Conservation (phyloP, 768 basidiomycete species). For the Pisolithus tinctorius region DNA sequence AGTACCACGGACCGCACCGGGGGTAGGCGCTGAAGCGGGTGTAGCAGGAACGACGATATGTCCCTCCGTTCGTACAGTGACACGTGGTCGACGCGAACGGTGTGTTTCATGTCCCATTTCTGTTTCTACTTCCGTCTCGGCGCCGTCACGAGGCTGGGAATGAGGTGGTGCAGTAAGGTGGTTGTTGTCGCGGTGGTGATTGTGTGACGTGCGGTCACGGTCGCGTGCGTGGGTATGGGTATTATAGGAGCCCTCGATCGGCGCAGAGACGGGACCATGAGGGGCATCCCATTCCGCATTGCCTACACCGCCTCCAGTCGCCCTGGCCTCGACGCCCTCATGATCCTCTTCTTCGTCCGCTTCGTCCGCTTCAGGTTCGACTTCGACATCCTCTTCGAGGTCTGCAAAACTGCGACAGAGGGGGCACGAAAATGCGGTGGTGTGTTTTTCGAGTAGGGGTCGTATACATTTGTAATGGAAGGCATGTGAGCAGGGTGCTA, state of each 20-base stretch:
- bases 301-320: neutral
- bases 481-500: constrained; percentile 95
- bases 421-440: constrained; percentile 92
- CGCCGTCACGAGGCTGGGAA: constrained; percentile 22
- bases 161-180: constrained; percentile 17
- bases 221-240: neutral
- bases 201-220: neutral
- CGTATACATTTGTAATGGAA: constrained; percentile 97
- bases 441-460: constrained; percentile 81
- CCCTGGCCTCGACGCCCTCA: neutral
- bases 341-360: neutral
- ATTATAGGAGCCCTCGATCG: neutral
- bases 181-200: constrained; percentile 2
- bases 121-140: constrained; percentile 27
- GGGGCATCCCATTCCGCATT: constrained; percentile 19
- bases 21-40: constrained; percentile 4
- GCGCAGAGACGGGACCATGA: neutral
- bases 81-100: constrained; percentile 14
- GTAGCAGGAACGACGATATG: constrained; percentile 11
- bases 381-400: constrained; percentile 91
- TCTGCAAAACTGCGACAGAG: constrained; percentile 93
- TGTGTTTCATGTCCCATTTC: constrained; percentile 14
- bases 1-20: neutral
- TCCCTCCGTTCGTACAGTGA: constrained; percentile 22
- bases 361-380: constrained; percentile 30